Evolutionary conservation across 2,329 filamentous ascomycete species (phyloP), one percentile per base, ranked within the genome.

Genomic region (Tolypocladium inflatum): DNA sequence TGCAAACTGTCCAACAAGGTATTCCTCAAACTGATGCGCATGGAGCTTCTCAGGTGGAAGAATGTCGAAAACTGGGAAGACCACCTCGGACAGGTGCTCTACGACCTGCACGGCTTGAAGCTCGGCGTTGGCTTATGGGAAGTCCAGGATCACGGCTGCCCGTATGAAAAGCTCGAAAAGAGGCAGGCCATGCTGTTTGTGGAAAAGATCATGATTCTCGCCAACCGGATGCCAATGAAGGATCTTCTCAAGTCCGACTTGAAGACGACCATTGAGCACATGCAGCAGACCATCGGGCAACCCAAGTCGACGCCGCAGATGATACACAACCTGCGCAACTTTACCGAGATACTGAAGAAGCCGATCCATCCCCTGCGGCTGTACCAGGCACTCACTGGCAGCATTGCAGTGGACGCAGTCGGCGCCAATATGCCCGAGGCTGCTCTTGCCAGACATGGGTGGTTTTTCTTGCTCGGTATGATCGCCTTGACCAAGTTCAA

Each of bases 391-490:
- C 80, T 96, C 42, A 86, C 85, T 61, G 94, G 94, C 13, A 82
- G 89, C 42, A 82, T 91, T 9, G 84, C 85, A 55, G 81, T 95
- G 26, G 85, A 92, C 59, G 85, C 88, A 2, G 81, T 90, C 6
- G 79, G 83, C 0, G 85, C 92, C 9, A 83, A 86, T 51, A 80
- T 81, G 2, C 80, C 83, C 0, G 88, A 94, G 59, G 87, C 85
- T 56, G 81, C 83, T 0, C 74, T 95, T 39, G 91, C 92, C 0
- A 84, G 84, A 30, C 88, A 90, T 63, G 90, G 91, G 52, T 97
- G 93, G 93, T 96, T 91, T 70, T 96, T 94, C 70, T 76, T 97
- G 37, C 83, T 96, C 61, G 93, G 93, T 23, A 89, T 94, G 79
- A 89, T 96, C 58, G 87, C 90, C 2, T 80, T 97, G 58, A 90